A percentile compares a stretch with the other conserved stretches of the same genome.
Evolutionary conservation across 306 rosid species (phyloP).

Genomic region (Delonix regia): DNA sequence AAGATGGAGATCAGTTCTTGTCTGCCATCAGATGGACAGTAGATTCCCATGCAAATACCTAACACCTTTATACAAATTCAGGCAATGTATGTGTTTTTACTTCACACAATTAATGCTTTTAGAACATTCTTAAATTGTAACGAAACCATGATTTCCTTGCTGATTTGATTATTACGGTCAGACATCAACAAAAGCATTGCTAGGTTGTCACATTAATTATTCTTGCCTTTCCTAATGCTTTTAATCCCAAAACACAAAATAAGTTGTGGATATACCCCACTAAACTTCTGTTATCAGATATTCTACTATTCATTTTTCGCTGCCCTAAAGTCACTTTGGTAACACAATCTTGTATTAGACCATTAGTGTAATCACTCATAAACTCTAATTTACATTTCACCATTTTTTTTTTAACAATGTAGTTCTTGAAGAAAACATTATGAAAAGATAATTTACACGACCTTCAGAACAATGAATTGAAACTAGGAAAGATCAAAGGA

Average conservation of each 20-base stretch:
- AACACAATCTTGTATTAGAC: conserved; percentile 17
- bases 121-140: conserved; percentile 38
- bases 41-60: conserved; percentile 41
- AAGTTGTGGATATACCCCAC: conserved; percentile 58
- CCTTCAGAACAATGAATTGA: conserved; percentile 30
- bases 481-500: conserved; percentile 8
- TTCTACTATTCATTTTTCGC: conserved; percentile 24
- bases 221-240: conserved; percentile 48
- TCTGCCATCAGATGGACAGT: conserved; percentile 44
- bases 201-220: conserved; percentile 50
- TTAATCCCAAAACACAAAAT: conserved; percentile 50
- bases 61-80: conserved; percentile 35
- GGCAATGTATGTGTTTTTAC: conserved; percentile 33
- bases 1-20: conserved; percentile 35
- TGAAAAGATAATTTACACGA: conserved; percentile 35
- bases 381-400: conserved; percentile 6
- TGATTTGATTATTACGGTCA: conserved; percentile 41
- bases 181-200: conserved; percentile 54
- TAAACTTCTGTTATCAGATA: conserved; percentile 37
- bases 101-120: conserved; percentile 22
- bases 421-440: conserved; percentile 26
- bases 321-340: conserved; percentile 13
- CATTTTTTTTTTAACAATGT: conserved; percentile 4
- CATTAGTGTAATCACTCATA: conserved; percentile 24
- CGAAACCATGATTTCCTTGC: conserved; percentile 39